These are phyloP conservation scores for Nicotiana tabacum DNA, from an alignment of 257 asterid genomes.

Conservation along the genomic window DNA sequence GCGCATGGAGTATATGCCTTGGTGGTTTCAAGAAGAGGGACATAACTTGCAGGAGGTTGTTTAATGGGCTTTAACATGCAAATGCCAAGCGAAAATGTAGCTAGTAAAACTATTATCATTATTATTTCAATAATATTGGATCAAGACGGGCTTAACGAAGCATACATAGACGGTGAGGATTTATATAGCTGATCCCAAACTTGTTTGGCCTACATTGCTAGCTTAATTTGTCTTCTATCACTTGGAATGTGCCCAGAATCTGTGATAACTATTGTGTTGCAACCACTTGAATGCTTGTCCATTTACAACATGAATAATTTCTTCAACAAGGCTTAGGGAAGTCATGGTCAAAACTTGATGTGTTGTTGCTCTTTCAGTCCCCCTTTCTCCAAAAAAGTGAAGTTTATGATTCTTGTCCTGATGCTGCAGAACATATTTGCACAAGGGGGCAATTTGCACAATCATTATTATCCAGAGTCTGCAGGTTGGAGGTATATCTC, in stretches of 20 bases:
- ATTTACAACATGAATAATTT: background rate
- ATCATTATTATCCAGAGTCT: background rate
- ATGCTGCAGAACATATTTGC: background rate
- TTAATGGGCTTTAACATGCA: background rate
- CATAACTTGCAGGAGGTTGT: no score
- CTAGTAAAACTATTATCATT: background rate
- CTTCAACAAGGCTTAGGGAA: background rate
- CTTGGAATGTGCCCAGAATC: background rate
- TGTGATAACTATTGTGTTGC: background rate
- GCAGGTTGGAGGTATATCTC: background rate
- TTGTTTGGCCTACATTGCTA: background rate
- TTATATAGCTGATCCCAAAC: background rate
- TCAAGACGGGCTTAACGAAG: background rate
- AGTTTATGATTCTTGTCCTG: background rate
- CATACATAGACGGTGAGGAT: background rate
- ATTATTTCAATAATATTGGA: background rate
- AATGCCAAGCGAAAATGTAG: background rate
- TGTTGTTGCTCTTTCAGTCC: no score
- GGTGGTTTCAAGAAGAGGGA: no score
- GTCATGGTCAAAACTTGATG: background rate
- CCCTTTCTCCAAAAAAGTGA: background rate
- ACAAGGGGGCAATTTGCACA: background rate
- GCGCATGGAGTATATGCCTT: no score
- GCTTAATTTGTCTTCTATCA: background rate
- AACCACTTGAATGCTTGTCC: background rate